These are phyloP conservation scores for Candida ipomoeae DNA, from an alignment of 805 yeast genomes.

Conservation along the genomic window DNA sequence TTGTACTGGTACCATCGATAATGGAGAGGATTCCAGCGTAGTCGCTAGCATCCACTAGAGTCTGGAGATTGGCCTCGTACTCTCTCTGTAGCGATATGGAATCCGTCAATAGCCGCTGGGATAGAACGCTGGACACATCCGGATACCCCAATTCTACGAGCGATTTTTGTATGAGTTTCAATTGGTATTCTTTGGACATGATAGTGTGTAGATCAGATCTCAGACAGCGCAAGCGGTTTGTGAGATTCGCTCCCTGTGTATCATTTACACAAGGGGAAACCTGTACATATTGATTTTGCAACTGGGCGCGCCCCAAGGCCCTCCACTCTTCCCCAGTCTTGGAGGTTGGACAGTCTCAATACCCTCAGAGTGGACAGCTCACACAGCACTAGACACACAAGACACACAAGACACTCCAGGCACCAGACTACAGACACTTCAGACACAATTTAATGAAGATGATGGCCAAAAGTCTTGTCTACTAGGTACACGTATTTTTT, in stretches of 20 bases:
- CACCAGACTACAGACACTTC: too few relatives aligned
- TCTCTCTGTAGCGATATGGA: background rate
- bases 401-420: too few relatives aligned
- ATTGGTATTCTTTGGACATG: conserved; percentile 23
- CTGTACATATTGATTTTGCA: background rate
- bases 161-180: conserved; percentile 29
- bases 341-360: too few relatives aligned
- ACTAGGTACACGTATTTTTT: too few relatives aligned
- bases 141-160: conserved; percentile 30
- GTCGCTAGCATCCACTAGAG: conserved; percentile 6
- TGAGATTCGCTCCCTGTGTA: conserved; percentile 3
- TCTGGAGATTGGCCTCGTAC: conserved; percentile 1
- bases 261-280: background rate
- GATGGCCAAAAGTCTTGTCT: too few relatives aligned
- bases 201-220: background rate
- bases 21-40: conserved; percentile 2
- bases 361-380: background rate
- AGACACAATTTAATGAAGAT: too few relatives aligned
- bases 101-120: conserved; percentile 1
- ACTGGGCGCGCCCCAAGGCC: background rate
- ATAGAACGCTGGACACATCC: conserved; percentile 22
- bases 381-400: too few relatives aligned
- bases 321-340: too few relatives aligned
- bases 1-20: background rate
- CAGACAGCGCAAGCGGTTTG: background rate